Evolutionary conservation across 202 grass and related monocot species (phyloP).

Genomic region (Zizania palustris): DNA sequence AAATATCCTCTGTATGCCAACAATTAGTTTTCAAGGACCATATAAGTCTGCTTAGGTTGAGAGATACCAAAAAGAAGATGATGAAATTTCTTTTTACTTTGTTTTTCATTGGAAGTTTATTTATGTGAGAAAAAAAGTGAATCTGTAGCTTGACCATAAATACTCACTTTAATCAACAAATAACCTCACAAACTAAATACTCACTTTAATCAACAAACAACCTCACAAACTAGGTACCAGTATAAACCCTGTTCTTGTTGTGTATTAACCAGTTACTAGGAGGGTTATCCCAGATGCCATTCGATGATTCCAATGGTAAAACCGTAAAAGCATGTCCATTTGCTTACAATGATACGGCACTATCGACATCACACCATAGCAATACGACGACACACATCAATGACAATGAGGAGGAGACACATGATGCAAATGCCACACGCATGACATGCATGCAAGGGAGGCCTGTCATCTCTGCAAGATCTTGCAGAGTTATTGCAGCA

Average conservation of each 20-base stretch:
- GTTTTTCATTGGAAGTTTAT: not conserved
- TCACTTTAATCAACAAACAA: not conserved
- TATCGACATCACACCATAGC: not conserved
- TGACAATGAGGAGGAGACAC: not conserved
- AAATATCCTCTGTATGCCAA: not conserved
- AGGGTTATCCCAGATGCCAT: not conserved
- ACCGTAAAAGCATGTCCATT: not conserved
- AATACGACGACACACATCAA: not conserved
- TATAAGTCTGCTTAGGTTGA: not conserved
- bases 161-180: not conserved
- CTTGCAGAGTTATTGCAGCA: not conserved
- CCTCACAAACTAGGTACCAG: not conserved
- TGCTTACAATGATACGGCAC: slow-evolving; percentile 6
- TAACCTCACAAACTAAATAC: not conserved
- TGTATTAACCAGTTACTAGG: not conserved
- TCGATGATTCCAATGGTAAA: not conserved
- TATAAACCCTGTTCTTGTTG: not conserved
- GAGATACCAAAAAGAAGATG: not conserved
- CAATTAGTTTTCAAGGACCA: not conserved
- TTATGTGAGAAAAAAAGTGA: not conserved
- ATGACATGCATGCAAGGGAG: slow-evolving; percentile 18
- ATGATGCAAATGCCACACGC: not conserved
- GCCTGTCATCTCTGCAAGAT: slow-evolving; percentile 18
- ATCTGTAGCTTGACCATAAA: not conserved
- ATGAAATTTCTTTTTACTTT: not conserved